Evolutionary conservation across 768 basidiomycete genomes (phyloP).

Genomic region (Panus rudis): DNA sequence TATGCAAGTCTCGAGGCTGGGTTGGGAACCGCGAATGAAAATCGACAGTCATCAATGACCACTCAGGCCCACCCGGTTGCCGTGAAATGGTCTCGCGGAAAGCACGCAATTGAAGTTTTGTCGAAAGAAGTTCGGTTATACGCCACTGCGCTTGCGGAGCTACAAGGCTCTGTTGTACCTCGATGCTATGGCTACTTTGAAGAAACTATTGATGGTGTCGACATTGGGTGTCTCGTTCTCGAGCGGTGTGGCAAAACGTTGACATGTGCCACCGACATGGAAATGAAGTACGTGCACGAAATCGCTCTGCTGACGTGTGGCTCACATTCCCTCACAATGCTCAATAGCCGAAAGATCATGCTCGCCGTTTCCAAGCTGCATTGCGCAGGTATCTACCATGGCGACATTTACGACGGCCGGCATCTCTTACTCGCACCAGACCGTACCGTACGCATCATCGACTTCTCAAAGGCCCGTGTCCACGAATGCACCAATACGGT

Average conservation of each 20-base stretch:
- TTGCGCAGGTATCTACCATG: conserved; percentile 29
- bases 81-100: conserved; percentile 28
- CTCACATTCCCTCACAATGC: no score
- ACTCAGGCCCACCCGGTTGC: no score
- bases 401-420: conserved; percentile 20
- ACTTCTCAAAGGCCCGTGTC: conserved; percentile 26
- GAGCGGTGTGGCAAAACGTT: conserved; percentile 32
- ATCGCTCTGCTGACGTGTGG: no score
- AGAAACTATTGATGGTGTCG: conserved; percentile 20
- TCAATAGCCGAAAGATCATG: conserved; percentile 27
- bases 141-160: conserved; percentile 20
- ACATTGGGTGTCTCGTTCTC: conserved; percentile 29
- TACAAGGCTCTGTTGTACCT: conserved; percentile 35
- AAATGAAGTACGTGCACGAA: conserved; percentile 8
- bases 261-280: no score
- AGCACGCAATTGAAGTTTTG: conserved; percentile 20
- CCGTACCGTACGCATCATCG: conserved; percentile 28
- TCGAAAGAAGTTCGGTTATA: conserved; percentile 30
- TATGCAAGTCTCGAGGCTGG: conserved; percentile 7
- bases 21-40: no score
- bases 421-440: conserved; percentile 27
- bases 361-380: conserved; percentile 30
- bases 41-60: no score
- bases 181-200: conserved; percentile 31
- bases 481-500: conserved; percentile 23